Conservation (phyloP, 805 yeast genomes). For the Wickerhamiella domercqiae region DNA sequence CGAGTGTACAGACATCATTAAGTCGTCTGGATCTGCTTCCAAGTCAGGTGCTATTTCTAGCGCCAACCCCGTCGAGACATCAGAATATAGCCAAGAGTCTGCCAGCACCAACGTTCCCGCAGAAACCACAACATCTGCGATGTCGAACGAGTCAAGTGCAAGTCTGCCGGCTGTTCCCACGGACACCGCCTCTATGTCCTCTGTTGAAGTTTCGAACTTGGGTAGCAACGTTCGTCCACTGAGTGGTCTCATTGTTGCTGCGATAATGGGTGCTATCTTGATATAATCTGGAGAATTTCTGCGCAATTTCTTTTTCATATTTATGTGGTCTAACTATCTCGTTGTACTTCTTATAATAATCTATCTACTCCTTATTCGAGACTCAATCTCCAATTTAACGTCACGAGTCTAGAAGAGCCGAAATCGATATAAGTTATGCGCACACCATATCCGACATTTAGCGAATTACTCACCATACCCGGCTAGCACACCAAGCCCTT, state of each 20-base stretch:
- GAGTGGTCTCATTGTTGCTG: neutral
- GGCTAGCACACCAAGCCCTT: too few relatives aligned
- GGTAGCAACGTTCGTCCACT: slow-evolving; percentile 21
- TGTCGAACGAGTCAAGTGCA: slow-evolving; percentile 44
- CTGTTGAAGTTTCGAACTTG: slow-evolving; percentile 2
- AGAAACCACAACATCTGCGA: slow-evolving; percentile 73
- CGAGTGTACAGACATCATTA: slow-evolving; percentile 13
- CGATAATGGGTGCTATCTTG: too few relatives aligned
- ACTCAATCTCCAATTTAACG: too few relatives aligned
- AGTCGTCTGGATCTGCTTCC: neutral
- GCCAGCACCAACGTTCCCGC: slow-evolving; percentile 34
- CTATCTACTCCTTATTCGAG: too few relatives aligned
- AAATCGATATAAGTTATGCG: too few relatives aligned
- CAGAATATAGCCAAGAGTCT: neutral
- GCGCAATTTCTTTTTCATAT: too few relatives aligned
- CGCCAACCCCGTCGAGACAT: neutral
- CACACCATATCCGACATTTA: too few relatives aligned
- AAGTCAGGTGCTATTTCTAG: neutral
- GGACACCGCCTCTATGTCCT: slow-evolving; percentile 27
- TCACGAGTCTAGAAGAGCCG: too few relatives aligned
- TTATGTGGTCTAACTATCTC: too few relatives aligned
- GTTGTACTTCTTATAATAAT: too few relatives aligned
- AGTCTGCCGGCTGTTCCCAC: slow-evolving; percentile 58
- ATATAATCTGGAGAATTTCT: too few relatives aligned
- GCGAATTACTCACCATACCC: too few relatives aligned